Evolutionary conservation across 2,329 filamentous ascomycete genomes (phyloP).

Genomic region (Sporothrix pseudoabietina): DNA sequence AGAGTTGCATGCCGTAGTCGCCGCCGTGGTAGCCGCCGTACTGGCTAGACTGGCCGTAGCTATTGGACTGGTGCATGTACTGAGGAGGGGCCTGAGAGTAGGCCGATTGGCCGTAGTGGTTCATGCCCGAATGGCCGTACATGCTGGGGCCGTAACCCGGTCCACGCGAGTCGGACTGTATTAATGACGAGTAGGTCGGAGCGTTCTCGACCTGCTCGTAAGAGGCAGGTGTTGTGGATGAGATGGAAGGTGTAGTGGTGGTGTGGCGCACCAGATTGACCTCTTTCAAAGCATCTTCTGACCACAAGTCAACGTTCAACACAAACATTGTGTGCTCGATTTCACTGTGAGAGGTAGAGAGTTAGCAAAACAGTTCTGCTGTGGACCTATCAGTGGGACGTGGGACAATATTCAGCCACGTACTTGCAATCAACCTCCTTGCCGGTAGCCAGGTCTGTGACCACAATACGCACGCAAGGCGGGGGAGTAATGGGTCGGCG

Average conservation of each 20-base stretch:
- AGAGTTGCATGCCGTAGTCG: conserved; percentile 34
- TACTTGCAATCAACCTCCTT: conserved; percentile 85
- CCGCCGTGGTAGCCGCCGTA: conserved; percentile 39
- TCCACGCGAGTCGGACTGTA: conserved; percentile 45
- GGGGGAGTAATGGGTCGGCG: conserved; percentile 94
- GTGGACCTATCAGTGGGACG: background rate
- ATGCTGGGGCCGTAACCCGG: conserved; percentile 36
- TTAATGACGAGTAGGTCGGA: conserved; percentile 43
- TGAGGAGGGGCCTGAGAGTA: conserved; percentile 34
- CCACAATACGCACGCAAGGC: conserved; percentile 82
- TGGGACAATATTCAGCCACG: conserved; percentile 39
- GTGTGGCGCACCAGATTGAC: conserved; percentile 67
- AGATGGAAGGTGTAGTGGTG: conserved; percentile 73
- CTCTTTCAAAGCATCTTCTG: conserved; percentile 64
- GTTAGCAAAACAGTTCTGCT: conserved; percentile 24
- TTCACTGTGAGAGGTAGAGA: conserved; percentile 52
- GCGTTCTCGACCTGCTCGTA: conserved; percentile 60
- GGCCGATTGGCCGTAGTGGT: conserved; percentile 38
- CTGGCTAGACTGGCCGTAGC: conserved; percentile 44
- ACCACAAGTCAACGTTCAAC: conserved; percentile 68
- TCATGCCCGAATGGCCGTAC: conserved; percentile 37
- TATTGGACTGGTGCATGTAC: conserved; percentile 37
- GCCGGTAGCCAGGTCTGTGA: conserved; percentile 72
- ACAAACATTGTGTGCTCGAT: conserved; percentile 57
- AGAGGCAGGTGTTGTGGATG: conserved; percentile 75